Evolutionary conservation across 78 protist species (phyloP).

Genomic region (Dictyostelium capitatum): DNA sequence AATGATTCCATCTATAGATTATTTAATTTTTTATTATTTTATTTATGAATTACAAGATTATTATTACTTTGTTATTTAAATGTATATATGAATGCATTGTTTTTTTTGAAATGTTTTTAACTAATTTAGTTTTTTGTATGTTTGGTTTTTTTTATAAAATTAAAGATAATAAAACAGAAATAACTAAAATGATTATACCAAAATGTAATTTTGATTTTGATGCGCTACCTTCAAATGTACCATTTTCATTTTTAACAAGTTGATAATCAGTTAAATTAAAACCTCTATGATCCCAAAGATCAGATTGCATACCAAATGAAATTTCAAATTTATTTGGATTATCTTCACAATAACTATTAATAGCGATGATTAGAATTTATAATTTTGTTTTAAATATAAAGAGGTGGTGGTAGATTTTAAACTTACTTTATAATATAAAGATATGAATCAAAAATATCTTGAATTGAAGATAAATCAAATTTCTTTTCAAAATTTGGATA

Average conservation of each 20-base stretch:
- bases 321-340: constrained; percentile 21
- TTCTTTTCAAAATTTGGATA: constrained; percentile 25
- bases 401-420: too few relatives aligned
- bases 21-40: background rate
- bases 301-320: constrained; percentile 18
- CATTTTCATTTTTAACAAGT: background rate
- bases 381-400: too few relatives aligned
- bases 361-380: too few relatives aligned
- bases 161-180: background rate
- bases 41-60: background rate
- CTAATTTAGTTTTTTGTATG: too few relatives aligned
- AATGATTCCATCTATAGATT: background rate
- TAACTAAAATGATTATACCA: background rate
- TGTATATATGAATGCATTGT: background rate
- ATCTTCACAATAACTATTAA: constrained; percentile 5
- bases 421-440: constrained; percentile 17
- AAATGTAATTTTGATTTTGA: background rate
- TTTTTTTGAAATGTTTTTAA: background rate
- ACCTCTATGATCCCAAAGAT: constrained; percentile 7
- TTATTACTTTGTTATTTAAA: background rate
- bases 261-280: background rate
- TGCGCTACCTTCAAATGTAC: constrained; percentile 13
- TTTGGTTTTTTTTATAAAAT: background rate
- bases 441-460: constrained; percentile 18
- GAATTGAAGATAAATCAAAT: constrained; percentile 16